Evolutionary conservation across 1,139 yeast species (phyloP).

Genomic region (Zygosaccharomyces pseudobailii): DNA sequence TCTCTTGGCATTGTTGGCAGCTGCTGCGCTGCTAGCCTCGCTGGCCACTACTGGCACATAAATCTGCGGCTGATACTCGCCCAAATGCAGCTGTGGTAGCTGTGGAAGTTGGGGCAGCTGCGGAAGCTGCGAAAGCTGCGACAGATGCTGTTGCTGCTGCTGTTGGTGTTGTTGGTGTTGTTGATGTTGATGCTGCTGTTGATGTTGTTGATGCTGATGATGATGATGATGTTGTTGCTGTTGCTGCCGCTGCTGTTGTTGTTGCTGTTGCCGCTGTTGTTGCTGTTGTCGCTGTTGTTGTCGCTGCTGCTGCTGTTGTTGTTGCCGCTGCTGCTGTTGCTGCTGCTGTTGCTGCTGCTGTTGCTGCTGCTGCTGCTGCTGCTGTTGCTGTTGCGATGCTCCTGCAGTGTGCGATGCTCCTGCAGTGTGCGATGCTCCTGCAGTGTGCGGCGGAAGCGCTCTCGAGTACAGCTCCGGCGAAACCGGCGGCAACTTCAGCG

Average conservation of each 20-base stretch:
- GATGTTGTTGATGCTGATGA: too few species aligned
- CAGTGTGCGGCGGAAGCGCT: background rate
- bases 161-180: background rate
- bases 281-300: too few species aligned
- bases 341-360: too few species aligned
- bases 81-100: slow-evolving; percentile 5
- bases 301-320: slow-evolving; percentile 4
- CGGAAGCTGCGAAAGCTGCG: slow-evolving; percentile 9
- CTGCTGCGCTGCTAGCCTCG: background rate
- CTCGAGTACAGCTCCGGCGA: slow-evolving; percentile 12
- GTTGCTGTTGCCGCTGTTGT: too few species aligned
- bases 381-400: too few species aligned
- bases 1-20: background rate
- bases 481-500: slow-evolving; percentile 11
- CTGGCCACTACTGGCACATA: slow-evolving; percentile 12
- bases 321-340: slow-evolving; percentile 6
- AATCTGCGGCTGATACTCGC: slow-evolving; percentile 11
- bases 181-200: too few species aligned
- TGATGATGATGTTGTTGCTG: slow-evolving; percentile 7
- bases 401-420: too few species aligned
- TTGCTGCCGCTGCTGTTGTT: too few species aligned
- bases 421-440: background rate
- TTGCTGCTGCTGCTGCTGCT: too few species aligned
- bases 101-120: slow-evolving; percentile 10
- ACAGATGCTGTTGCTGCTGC: background rate